Base-by-base conservation (phyloP, 352 stramenopile genomes). In the Phytophthora sojae region DNA sequence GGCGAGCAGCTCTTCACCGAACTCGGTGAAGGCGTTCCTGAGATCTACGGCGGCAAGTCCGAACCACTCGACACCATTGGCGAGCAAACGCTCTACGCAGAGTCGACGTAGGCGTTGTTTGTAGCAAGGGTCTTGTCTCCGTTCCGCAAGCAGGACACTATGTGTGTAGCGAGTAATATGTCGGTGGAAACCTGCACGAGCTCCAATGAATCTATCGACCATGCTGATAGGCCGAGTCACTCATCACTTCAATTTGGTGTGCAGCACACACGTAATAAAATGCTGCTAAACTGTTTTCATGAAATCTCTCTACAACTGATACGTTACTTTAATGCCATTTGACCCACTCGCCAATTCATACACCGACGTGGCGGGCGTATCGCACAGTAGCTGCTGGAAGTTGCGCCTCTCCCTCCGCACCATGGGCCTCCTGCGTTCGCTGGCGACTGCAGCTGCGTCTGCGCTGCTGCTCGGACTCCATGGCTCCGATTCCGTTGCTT, bases 1-100 rank as follows among this genome's bases (percentile, higher is more conserved):
- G 69, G 69, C 45, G 69, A 76, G 63, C 15, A 76, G 39, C 69
- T 76, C 32, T 37, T 57, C 57, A 72, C 63, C 14, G 69, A 76
- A 19, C 63, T 76, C 9, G 63, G 69, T 2, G 63, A 69, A 11
- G 52, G 51, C 17, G 58, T 76, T 7, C 63, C 69, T 11, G 69
- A 76, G 35, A 49, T 76, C 25, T 76, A 76, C 32, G 69, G 69
- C 6, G 69, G 69, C 57, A 72, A 76, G 64, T 51, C 63, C 17
- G 54, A 42, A 14, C 42, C 57, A 17, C 69, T 76, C 15, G 57
- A 76, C 19, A 53, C 63, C 19, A 72, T 76, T 15, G 69, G 69
- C 25, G 57, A 76, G 52, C 69, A 76, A 23, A 76, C 62, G 15
- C 37, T 76, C 25, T 76, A 72, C 5, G 30, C 44, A 9, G 37